Evolutionary conservation across 1,284 basidiomycete species (phyloP), one percentile per base, ranked within the genome.

Genomic region (Kalmanozyma brasiliensis): DNA sequence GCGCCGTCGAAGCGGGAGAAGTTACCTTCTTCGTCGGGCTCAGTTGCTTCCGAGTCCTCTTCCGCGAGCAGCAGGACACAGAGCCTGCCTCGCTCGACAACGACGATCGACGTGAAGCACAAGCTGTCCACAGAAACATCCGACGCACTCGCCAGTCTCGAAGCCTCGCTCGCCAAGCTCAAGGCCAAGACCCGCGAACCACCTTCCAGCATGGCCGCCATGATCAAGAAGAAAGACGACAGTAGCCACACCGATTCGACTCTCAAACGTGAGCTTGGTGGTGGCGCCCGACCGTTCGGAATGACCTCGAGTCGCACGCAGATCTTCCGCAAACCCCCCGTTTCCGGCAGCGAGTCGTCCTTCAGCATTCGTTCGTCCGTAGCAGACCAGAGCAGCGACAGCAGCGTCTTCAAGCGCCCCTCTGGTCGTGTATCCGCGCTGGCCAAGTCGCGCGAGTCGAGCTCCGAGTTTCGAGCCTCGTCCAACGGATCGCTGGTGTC

Each of bases 131-230:
- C 58, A 2, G 72, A 74, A 32, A 74, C 72, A 0, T 59, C 63
- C 9, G 49, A 68, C 32, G 68, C 68, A 19, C 51, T 74, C 2
- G 59, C 72, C n/a, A 67, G 45, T 20, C 51, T 74, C 16, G 72
- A 74, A 17, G 72, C 72, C 3, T 63, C 65, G 8, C 58, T 74
- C 7, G 68, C 67, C 16, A 55, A 36, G 35, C 52, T 73, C 37
- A 71, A 49, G 9, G 53, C 57, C 10, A 64, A 53, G 37, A 58
- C 61, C 0, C 49, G 41, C 11, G 57, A 40, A 17, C 52, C 49
- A 13, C 52, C 60, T 6, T 43, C 29, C n/a, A 30, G 32, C 2
- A 26, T 19, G 5, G 11, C 38, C 9, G 33, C 38, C 8, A 17
- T 44, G 13, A 43, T 20, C 16, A 46, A 38, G 46, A 53, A 62